Conservation (phyloP, 1,139 yeast genomes). For the Debaryomycetaceae sp. region DNA sequence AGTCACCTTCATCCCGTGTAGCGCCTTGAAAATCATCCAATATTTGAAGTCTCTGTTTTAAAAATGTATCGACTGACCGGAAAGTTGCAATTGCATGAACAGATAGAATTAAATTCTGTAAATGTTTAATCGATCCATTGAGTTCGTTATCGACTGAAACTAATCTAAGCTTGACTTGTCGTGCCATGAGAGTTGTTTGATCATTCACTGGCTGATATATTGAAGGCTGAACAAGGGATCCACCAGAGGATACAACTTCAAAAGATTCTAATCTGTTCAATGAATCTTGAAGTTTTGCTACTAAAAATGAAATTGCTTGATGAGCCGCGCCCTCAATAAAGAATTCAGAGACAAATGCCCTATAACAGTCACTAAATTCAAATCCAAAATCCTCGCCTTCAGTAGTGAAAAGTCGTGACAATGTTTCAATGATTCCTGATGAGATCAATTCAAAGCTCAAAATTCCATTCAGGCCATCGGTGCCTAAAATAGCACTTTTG, state of each 20-base stretch:
- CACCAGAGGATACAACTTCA: conserved; percentile 62
- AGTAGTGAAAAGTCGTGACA: conserved; percentile 40
- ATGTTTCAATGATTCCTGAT: conserved; percentile 57
- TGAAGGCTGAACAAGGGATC: conserved; percentile 10
- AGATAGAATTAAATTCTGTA: conserved; percentile 51
- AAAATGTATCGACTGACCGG: conserved; percentile 63
- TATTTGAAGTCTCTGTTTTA: conserved; percentile 35
- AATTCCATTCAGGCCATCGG: conserved; percentile 21
- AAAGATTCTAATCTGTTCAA: conserved; percentile 74
- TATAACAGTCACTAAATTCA: conserved; percentile 27
- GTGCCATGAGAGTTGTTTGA: conserved; percentile 64
- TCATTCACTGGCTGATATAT: conserved; percentile 13
- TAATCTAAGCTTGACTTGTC: conserved; percentile 64
- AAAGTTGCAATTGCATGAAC: conserved; percentile 93
- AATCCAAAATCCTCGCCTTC: conserved; percentile 21
- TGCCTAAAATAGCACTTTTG: conserved; percentile 23
- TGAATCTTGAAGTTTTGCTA: conserved; percentile 67
- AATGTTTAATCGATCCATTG: conserved; percentile 23
- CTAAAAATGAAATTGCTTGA: conserved; percentile 37
- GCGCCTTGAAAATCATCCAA: conserved; percentile 17
- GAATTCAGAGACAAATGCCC: conserved; percentile 50
- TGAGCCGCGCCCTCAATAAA: conserved; percentile 19
- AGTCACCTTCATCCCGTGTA: conserved; percentile 8
- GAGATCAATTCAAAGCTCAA: conserved; percentile 77
- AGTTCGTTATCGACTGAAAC: conserved; percentile 22